Evolutionary conservation across 108 stramenopile species (phyloP).

Genomic region (Cylindrotheca fusiformis): DNA sequence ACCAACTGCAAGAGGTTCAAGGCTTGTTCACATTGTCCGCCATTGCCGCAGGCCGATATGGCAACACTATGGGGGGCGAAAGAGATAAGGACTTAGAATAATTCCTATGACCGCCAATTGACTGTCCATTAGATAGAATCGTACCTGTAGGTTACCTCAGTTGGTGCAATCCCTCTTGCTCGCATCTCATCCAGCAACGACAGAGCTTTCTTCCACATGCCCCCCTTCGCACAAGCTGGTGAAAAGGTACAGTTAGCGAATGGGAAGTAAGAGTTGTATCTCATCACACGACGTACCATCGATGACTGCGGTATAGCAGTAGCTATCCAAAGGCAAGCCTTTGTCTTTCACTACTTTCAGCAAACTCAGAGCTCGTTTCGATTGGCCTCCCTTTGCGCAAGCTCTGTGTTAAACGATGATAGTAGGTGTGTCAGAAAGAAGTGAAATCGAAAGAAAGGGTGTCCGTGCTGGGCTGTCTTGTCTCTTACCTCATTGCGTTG

Average conservation of each 20-base stretch:
- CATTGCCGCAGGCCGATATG: constrained; percentile 77
- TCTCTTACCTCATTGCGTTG: constrained; percentile 57
- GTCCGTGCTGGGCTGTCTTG: no score
- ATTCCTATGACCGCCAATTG: no score
- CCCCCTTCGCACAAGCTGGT: constrained; percentile 64
- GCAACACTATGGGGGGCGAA: constrained; percentile 30
- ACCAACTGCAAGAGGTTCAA: constrained; percentile 58
- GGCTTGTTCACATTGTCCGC: constrained; percentile 68
- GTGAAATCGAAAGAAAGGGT: no score
- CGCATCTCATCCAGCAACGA: constrained; percentile 74
- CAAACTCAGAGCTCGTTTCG: constrained; percentile 56
- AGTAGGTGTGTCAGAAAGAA: no score
- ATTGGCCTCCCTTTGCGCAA: constrained; percentile 59
- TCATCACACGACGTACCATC: constrained; percentile 34
- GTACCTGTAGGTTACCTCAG: constrained; percentile 52
- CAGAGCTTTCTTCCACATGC: constrained; percentile 59
- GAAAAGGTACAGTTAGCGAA: no score
- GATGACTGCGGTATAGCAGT: constrained; percentile 78
- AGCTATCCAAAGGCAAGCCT: constrained; percentile 58
- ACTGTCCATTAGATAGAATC: no score
- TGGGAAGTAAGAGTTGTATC: constrained; percentile 5
- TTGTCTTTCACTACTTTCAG: constrained; percentile 59
- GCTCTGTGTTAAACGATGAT: constrained; percentile 53
- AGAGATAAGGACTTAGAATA: no score
- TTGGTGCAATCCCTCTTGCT: constrained; percentile 53